These are phyloP conservation scores for Arachnomyces sp. DNA, from an alignment of 2,329 filamentous ascomycete genomes.

Conservation along the genomic window DNA sequence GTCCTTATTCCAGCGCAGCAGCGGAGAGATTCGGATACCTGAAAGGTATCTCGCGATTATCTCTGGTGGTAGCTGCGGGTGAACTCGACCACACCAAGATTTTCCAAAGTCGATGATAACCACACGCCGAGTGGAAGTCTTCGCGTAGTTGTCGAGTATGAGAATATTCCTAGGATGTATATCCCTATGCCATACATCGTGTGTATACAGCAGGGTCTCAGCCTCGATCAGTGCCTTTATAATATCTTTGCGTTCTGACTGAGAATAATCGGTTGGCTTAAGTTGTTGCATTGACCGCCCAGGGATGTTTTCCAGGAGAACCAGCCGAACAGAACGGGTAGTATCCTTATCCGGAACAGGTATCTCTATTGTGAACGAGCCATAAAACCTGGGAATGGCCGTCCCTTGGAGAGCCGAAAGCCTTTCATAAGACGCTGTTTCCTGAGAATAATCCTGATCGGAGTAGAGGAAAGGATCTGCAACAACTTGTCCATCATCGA, in stretches of 20 bases:
- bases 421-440: constrained; percentile 2
- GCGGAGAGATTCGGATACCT: constrained; percentile 5
- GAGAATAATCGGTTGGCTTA: constrained; percentile 5
- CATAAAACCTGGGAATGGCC: constrained; percentile 6
- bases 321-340: constrained; percentile 10
- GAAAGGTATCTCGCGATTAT: constrained; percentile 2
- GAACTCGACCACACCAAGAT: neutral
- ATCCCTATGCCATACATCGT: constrained; percentile 9
- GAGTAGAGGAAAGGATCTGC: constrained; percentile 4
- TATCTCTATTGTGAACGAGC: constrained; percentile 8
- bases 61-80: constrained; percentile 1
- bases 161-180: constrained; percentile 11
- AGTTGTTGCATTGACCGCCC: constrained; percentile 7
- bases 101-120: constrained; percentile 8
- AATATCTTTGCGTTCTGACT: constrained; percentile 7
- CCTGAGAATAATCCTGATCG: constrained; percentile 4
- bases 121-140: neutral
- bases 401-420: constrained; percentile 5
- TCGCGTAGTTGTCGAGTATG: neutral
- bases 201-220: constrained; percentile 9
- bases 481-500: constrained; percentile 5
- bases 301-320: constrained; percentile 10
- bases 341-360: neutral
- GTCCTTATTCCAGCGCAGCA: constrained; percentile 6
- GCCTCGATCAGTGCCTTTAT: constrained; percentile 10